Base-by-base conservation (phyloP, 305 asterid genomes). In the Ajuga reptans region DNA sequence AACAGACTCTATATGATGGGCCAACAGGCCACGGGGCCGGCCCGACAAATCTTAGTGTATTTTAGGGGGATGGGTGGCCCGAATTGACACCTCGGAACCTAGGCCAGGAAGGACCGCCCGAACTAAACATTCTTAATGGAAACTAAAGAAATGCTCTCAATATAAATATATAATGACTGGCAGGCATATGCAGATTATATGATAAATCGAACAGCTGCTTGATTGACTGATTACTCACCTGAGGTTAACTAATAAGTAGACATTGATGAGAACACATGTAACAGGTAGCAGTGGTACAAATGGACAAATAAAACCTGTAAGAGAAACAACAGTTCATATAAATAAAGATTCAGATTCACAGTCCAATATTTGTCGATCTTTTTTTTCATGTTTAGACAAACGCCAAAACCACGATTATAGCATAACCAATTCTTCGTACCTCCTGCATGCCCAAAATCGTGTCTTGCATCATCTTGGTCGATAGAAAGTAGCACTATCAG, bases 401-500 rank as follows among this genome's bases (percentile, higher is more conserved):
- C 10, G 27, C 3, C 3, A 17, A 55, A 41, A 6, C 33, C 47
- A 53, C 41, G 47, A 50, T 9, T 16, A 58, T 5, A 15, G 11
- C 37, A 10, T 21, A 39, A 42, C 18, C 4, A 49, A 18, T 43
- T 21, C 39, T 29, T n/a, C 77, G 9, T 85, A 92, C 98, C 98
- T 85, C 97, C 97, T 0, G 85, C 49, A 69, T 85, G 87, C 66
- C 98, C 98, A 73, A 92, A 92, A 57, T 29, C 81, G 81, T 90
- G 97, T 54, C 97, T 83, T 3, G 90, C 96, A 41, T 87, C 96
- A 69, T 92, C 98, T 79, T 92, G 98, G 68, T 84, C 87, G 27
- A 88, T 80, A 71, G 70, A 83, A 58, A 82, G 74, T 47, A 92
- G 95, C 64, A 82, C 50, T 53, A 81, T 76, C 52, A 86, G 73